Conservation (phyloP, 139 green algal genomes). For the Asterochloris erici region DNA sequence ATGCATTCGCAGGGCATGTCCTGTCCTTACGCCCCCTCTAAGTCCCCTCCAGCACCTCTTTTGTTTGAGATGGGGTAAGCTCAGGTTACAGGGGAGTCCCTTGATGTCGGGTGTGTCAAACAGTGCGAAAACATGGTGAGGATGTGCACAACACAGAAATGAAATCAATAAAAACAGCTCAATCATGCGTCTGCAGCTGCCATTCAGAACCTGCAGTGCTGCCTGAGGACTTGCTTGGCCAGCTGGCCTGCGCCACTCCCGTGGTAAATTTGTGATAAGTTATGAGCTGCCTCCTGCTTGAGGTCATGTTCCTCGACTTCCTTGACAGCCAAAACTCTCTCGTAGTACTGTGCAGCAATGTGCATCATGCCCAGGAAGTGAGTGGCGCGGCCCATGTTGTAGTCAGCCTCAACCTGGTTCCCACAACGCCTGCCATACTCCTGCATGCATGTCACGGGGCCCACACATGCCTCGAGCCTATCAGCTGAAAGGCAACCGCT, state of each 20-base stretch:
- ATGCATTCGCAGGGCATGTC: too few relatives aligned
- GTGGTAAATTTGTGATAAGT: conserved; percentile 72
- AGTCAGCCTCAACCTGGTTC: conserved; percentile 54
- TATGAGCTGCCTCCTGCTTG: conserved; percentile 71
- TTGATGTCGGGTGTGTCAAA: too few relatives aligned
- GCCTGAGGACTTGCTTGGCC: conserved; percentile 57
- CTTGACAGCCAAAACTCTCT: conserved; percentile 1
- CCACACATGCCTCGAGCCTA: not conserved
- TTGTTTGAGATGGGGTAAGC: too few relatives aligned
- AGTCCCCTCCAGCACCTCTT: too few relatives aligned
- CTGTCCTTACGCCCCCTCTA: too few relatives aligned
- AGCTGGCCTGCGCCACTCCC: conserved; percentile 57
- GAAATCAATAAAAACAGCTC: too few relatives aligned
- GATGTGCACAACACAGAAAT: too few relatives aligned
- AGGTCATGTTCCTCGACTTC: conserved; percentile 25
- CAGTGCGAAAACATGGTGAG: too few relatives aligned
- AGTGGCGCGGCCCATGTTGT: conserved; percentile 80
- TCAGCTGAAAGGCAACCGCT: not conserved
- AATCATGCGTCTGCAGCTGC: not conserved
- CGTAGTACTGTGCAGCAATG: conserved; percentile 68
- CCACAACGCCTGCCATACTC: conserved; percentile 14
- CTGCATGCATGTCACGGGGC: conserved; percentile 2
- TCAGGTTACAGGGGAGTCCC: too few relatives aligned
- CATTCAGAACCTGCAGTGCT: conserved; percentile 55
- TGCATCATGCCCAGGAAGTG: conserved; percentile 75